Evolutionary conservation across 768 basidiomycete genomes (phyloP).

Genomic region (Tricholoma terreum): DNA sequence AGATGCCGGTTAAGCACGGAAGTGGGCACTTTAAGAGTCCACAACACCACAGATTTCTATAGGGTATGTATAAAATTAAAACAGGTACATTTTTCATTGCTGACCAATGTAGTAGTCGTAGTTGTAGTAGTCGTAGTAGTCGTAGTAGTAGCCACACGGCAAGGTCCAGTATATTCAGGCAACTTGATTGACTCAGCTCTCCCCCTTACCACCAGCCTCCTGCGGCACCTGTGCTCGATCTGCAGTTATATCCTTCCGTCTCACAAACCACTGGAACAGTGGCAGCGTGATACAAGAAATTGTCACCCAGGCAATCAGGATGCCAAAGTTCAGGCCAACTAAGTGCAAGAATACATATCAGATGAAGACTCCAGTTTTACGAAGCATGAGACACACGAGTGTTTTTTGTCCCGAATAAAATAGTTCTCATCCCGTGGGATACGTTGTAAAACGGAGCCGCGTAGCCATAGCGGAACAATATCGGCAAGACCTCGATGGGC

Average conservation of each 20-base stretch:
- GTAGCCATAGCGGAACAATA: conserved; percentile 63
- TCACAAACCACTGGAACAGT: conserved; percentile 43
- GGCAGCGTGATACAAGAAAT: conserved; percentile 54
- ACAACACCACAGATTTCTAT: too few species aligned
- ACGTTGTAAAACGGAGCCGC: conserved; percentile 74
- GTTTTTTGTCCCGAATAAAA: conserved; percentile 67
- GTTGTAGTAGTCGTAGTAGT: too few species aligned
- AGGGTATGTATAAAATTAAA: too few species aligned
- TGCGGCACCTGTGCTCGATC: neutral
- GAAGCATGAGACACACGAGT: conserved; percentile 47
- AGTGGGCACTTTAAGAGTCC: too few species aligned
- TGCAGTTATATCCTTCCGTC: conserved; percentile 17
- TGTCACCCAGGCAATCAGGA: conserved; percentile 53
- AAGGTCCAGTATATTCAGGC: too few species aligned
- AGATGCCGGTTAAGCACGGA: too few species aligned
- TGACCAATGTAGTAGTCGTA: too few species aligned
- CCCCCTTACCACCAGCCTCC: too few species aligned
- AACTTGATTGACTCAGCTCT: too few species aligned
- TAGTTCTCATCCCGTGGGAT: conserved; percentile 52
- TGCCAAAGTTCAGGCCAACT: conserved; percentile 64
- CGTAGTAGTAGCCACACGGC: too few species aligned
- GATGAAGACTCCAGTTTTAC: too few species aligned
- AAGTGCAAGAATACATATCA: neutral
- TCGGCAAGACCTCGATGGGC: conserved; percentile 58
- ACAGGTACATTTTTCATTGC: too few species aligned